Evolutionary conservation across 225 moss, liverwort and hornwort genomes (phyloP).

Genomic region (Ulota crispa): DNA sequence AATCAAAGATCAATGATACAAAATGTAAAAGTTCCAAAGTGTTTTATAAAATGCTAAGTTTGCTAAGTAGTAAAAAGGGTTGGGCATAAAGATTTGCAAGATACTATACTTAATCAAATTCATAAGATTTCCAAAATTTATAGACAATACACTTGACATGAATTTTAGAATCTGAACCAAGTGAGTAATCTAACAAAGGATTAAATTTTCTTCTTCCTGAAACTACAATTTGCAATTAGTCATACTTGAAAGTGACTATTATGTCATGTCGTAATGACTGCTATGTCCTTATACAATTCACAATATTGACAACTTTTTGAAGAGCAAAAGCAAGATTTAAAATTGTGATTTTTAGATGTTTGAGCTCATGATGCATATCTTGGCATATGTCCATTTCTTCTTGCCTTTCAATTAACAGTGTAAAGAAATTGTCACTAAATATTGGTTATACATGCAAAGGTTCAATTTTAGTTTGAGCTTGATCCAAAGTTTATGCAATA

Average conservation of each 20-base stretch:
- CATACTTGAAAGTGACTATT: not conserved
- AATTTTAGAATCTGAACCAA: not conserved
- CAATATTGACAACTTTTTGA: too few species aligned
- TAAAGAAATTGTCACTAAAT: not conserved
- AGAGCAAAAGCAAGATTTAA: too few species aligned
- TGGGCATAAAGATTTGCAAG: too few species aligned
- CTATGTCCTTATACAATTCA: not conserved
- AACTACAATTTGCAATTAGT: accelerated
- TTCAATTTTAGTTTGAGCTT: accelerated
- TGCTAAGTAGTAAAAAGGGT: too few species aligned
- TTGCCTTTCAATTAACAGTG: not conserved
- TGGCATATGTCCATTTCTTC: accelerated
- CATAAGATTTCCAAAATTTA: not conserved
- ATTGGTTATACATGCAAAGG: not conserved
- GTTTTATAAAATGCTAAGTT: too few species aligned
- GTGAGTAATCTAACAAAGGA: too few species aligned
- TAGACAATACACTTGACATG: not conserved
- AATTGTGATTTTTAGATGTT: accelerated
- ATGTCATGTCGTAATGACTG: not conserved
- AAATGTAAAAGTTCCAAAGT: too few species aligned
- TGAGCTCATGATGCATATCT: not conserved
- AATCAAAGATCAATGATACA: too few species aligned
- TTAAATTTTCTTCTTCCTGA: too few species aligned
- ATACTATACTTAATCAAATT: too few species aligned
- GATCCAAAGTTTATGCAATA: not conserved